Evolutionary conservation across 495 filamentous ascomycete genomes (phyloP).

Genomic region (Xylaria telfairii): DNA sequence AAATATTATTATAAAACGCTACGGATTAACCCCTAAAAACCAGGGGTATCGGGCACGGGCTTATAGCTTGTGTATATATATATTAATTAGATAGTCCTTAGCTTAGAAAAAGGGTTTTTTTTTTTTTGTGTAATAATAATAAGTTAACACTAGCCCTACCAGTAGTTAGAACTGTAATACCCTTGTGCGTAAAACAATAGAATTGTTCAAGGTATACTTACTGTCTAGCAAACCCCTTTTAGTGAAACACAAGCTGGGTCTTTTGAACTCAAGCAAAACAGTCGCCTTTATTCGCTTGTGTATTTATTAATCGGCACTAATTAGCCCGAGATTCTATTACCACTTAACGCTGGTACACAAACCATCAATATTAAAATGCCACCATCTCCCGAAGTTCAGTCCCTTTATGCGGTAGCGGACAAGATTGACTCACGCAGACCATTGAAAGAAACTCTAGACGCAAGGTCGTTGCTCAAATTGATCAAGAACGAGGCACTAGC

Average conservation of each 20-base stretch:
- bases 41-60: too few relatives aligned
- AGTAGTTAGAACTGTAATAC: too few relatives aligned
- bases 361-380: constrained; percentile 8
- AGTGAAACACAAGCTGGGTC: not conserved
- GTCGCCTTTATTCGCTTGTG: not conserved
- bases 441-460: not conserved
- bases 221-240: not conserved
- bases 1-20: too few relatives aligned
- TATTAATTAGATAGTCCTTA: too few relatives aligned
- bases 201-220: not conserved
- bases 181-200: not conserved
- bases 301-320: not conserved
- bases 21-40: too few relatives aligned
- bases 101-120: too few relatives aligned
- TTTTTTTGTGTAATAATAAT: too few relatives aligned
- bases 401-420: not conserved
- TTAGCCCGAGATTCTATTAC: not conserved
- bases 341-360: not conserved
- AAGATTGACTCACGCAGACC: not conserved
- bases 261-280: not conserved
- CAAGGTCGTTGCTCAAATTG: not conserved
- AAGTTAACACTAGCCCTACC: too few relatives aligned
- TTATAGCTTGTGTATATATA: too few relatives aligned
- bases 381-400: not conserved
- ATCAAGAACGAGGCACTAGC: not conserved